Evolutionary conservation across 2,329 filamentous ascomycete species (phyloP).

Genomic region (Drechslerella coelobrocha): DNA sequence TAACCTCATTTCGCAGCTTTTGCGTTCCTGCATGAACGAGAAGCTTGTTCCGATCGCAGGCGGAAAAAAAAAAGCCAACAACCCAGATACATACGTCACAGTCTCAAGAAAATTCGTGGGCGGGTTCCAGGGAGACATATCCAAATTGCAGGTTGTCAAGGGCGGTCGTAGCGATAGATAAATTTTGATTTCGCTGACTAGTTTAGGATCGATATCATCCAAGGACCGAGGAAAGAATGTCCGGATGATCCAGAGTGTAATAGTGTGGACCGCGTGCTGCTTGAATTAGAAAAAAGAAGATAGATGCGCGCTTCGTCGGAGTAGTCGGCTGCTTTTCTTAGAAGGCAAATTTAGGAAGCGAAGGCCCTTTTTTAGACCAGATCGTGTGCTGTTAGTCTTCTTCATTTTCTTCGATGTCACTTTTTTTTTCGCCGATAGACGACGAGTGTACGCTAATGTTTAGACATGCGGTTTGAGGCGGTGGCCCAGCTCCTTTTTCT

Average conservation of each 20-base stretch:
- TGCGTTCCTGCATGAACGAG: slow-evolving; percentile 47
- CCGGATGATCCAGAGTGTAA: neutral
- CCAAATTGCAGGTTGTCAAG: neutral
- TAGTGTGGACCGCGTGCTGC: too few species aligned
- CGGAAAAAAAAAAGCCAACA: slow-evolving; percentile 8
- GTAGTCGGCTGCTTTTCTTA: neutral
- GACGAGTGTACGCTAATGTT: neutral
- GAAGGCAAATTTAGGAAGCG: neutral
- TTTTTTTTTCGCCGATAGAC: neutral
- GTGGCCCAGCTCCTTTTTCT: neutral
- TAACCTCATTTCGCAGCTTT: slow-evolving; percentile 47
- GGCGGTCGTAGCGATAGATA: neutral
- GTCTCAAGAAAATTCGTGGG: slow-evolving; percentile 3
- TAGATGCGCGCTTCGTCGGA: neutral
- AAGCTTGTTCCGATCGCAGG: slow-evolving; percentile 16
- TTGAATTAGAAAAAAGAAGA: neutral
- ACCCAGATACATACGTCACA: slow-evolving; percentile 29
- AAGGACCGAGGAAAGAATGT: neutral
- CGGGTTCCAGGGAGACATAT: neutral
- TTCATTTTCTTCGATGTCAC: too few species aligned
- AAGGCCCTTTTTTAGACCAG: neutral
- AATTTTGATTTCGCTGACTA: neutral
- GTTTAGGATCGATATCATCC: neutral
- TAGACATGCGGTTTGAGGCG: neutral
- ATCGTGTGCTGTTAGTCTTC: neutral